These are phyloP conservation scores for Vanilla planifolia DNA, from an alignment of 106 monocot species.

Conservation along the genomic window DNA sequence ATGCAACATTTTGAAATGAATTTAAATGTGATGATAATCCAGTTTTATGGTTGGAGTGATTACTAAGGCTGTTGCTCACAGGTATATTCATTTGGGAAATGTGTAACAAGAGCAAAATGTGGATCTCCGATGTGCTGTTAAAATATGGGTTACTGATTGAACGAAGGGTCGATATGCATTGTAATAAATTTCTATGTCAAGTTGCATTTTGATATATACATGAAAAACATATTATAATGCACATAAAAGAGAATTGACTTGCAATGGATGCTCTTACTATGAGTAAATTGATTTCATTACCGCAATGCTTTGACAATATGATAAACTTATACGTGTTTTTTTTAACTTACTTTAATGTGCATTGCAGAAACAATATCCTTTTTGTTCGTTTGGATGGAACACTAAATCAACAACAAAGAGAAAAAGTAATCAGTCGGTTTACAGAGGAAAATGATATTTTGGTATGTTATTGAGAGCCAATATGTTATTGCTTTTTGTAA, in stretches of 20 bases:
- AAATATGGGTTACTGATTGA: too few relatives aligned
- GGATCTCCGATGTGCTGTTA: too few relatives aligned
- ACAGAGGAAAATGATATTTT: constrained; percentile 57
- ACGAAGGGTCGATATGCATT: too few relatives aligned
- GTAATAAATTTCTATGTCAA: too few relatives aligned
- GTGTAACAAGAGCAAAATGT: too few relatives aligned
- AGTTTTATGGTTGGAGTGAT: too few relatives aligned
- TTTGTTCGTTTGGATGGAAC: constrained; percentile 93
- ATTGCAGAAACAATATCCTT: constrained; percentile 44
- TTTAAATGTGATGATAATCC: too few relatives aligned
- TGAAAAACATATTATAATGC: background rate
- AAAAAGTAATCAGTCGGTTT: constrained; percentile 73
- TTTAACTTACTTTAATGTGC: constrained; percentile 1
- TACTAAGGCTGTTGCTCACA: too few relatives aligned
- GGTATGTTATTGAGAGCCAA: constrained; percentile 27
- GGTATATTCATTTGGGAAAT: too few relatives aligned
- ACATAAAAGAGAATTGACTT: background rate
- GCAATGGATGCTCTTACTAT: background rate
- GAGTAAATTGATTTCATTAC: background rate
- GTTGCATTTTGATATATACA: background rate
- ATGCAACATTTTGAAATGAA: too few relatives aligned
- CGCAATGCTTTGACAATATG: background rate
- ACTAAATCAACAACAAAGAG: constrained; percentile 78
- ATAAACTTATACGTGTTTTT: background rate
- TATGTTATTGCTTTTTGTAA: constrained; percentile 1